Percentiles rank a stretch among this genome's conserved stretches.
Conservation (phyloP, 176 grass and related monocot species). For the Dendrocalamus sinicus region DNA sequence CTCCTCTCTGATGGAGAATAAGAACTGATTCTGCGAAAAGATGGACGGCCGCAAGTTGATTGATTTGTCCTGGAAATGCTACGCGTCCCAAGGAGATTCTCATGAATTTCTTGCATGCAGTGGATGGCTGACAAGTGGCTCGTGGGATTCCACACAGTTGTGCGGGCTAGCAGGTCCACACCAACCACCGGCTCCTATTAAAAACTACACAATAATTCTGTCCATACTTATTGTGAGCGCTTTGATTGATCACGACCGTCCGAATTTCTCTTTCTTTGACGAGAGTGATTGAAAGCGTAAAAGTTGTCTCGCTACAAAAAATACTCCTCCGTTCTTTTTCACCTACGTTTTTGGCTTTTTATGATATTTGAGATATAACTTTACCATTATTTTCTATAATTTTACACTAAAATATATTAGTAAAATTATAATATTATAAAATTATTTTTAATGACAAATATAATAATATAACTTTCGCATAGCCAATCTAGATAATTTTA, state of each 20-base stretch:
- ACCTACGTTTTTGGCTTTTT: too few species aligned
- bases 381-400: too few species aligned
- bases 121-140: not conserved
- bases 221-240: not conserved
- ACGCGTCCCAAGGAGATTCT: not conserved
- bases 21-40: conserved; percentile 9
- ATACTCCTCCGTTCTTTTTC: too few species aligned
- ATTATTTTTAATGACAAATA: too few species aligned
- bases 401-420: too few species aligned
- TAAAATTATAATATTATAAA: too few species aligned
- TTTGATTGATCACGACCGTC: not conserved
- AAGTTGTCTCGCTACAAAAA: too few species aligned
- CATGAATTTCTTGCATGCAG: not conserved
- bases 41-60: conserved; percentile 23
- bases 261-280: not conserved
- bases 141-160: not conserved
- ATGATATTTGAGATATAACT: too few species aligned
- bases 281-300: not conserved
- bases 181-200: not conserved
- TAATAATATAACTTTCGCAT: too few species aligned
- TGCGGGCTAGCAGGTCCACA: not conserved
- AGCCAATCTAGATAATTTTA: too few species aligned
- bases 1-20: conserved; percentile 17
- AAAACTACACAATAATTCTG: not conserved
- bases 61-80: conserved; percentile 24